Evolutionary conservation across 2,329 filamentous ascomycete genomes (phyloP).

Genomic region (Nigrospora osmanthi): DNA sequence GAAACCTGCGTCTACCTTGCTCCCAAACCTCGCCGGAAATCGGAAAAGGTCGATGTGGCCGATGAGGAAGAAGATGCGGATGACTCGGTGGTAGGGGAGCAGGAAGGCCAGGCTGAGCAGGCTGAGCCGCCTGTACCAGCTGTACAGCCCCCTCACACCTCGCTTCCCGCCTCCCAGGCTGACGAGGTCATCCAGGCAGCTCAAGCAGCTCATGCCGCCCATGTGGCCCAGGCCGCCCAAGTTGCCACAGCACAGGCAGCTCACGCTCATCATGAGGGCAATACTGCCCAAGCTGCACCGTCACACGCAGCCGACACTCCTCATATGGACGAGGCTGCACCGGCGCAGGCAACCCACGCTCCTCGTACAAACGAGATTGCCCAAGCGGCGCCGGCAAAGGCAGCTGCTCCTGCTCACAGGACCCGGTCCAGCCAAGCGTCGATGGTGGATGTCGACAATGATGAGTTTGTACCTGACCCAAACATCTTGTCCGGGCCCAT

Average conservation of each 20-base stretch:
- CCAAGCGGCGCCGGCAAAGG: too few relatives aligned
- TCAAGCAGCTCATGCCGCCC: too few relatives aligned
- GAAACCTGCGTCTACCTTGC: conserved; percentile 20
- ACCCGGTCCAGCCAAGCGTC: conserved; percentile 1
- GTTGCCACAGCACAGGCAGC: neutral
- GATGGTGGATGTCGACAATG: conserved; percentile 17
- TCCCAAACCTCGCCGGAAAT: conserved; percentile 18
- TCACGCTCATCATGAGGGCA: too few relatives aligned
- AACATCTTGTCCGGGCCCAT: conserved; percentile 19
- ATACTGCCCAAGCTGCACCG: too few relatives aligned
- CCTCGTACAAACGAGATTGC: too few relatives aligned
- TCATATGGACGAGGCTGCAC: too few relatives aligned
- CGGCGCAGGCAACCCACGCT: neutral
- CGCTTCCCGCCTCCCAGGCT: too few relatives aligned
- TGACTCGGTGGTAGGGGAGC: conserved; percentile 8
- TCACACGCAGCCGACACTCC: too few relatives aligned
- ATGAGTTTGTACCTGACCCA: conserved; percentile 23
- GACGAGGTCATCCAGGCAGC: too few relatives aligned
- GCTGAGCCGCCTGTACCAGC: neutral
- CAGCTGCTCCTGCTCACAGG: neutral
- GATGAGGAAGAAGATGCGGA: conserved; percentile 11
- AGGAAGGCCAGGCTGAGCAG: conserved; percentile 1
- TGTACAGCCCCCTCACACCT: neutral
- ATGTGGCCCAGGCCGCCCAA: too few relatives aligned
- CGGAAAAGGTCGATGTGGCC: conserved; percentile 12